Evolutionary conservation across 2,329 filamentous ascomycete species (phyloP).

Genomic region (Volutella citrinella): DNA sequence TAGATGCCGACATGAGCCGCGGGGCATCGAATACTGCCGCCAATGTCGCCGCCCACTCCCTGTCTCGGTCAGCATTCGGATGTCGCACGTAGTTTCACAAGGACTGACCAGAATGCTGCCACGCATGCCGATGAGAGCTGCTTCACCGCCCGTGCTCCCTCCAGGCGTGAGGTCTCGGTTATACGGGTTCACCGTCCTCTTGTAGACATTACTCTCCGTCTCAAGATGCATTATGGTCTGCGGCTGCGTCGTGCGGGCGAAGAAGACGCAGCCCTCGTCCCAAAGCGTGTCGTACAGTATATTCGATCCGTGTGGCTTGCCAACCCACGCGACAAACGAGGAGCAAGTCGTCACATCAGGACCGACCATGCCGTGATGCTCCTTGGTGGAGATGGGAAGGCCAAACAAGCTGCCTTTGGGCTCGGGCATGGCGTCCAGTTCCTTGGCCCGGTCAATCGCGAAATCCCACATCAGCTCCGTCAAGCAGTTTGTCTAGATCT

Average conservation of each 20-base stretch:
- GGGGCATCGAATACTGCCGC: slow-evolving; percentile 37
- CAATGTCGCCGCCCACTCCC: slow-evolving; percentile 42
- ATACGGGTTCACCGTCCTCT: slow-evolving; percentile 60
- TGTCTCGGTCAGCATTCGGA: slow-evolving; percentile 1
- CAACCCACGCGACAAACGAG: slow-evolving; percentile 30
- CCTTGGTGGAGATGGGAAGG: slow-evolving; percentile 34
- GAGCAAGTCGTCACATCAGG: slow-evolving; percentile 25
- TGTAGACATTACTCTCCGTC: slow-evolving; percentile 61
- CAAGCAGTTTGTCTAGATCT: slow-evolving; percentile 30
- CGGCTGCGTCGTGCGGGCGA: slow-evolving; percentile 68
- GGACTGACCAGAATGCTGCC: slow-evolving; percentile 35
- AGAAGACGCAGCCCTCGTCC: slow-evolving; percentile 30
- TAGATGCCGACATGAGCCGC: slow-evolving; percentile 34
- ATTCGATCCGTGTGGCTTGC: slow-evolving; percentile 30
- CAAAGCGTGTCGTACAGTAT: slow-evolving; percentile 28
- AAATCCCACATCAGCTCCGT: slow-evolving; percentile 33
- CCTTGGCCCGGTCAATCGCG: slow-evolving; percentile 30
- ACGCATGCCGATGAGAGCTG: slow-evolving; percentile 37
- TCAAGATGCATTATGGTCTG: slow-evolving; percentile 56
- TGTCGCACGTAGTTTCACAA: fast-evolving
- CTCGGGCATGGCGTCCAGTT: slow-evolving; percentile 32
- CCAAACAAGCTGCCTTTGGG: slow-evolving; percentile 31
- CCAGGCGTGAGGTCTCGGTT: slow-evolving; percentile 60
- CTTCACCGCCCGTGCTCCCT: slow-evolving; percentile 61
- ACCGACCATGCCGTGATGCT: slow-evolving; percentile 35